Conservation (phyloP, 1,284 basidiomycete genomes). For the Leccinum fallax region DNA sequence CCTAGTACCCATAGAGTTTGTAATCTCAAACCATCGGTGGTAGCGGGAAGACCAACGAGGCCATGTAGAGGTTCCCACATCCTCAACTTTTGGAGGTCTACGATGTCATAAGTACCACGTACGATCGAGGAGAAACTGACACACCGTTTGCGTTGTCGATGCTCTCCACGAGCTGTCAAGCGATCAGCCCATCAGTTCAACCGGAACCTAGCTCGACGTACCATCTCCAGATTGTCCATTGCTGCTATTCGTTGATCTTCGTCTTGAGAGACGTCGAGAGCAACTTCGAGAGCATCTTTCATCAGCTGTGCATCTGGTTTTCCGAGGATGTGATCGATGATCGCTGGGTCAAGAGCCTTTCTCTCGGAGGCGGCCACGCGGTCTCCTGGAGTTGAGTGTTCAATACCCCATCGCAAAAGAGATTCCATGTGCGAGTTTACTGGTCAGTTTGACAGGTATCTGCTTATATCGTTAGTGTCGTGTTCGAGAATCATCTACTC, state of each 20-base stretch:
- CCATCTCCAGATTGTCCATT: conserved; percentile 96
- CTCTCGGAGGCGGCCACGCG: conserved; percentile 38
- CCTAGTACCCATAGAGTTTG: conserved; percentile 91
- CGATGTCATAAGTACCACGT: conserved; percentile 3
- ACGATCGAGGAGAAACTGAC: conserved; percentile 17
- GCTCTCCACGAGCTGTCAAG: conserved; percentile 77
- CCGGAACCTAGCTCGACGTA: conserved; percentile 36
- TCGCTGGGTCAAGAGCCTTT: conserved; percentile 69
- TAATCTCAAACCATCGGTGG: conserved; percentile 65
- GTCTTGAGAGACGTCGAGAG: conserved; percentile 60
- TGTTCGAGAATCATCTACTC: conserved; percentile 15
- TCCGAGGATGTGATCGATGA: conserved; percentile 87
- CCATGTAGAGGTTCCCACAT: conserved; percentile 86
- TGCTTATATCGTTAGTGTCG: background rate
- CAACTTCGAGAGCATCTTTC: conserved; percentile 82
- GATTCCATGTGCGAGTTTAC: conserved; percentile 55
- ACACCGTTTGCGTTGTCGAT: conserved; percentile 95
- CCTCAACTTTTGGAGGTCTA: conserved; percentile 81
- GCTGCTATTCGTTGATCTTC: conserved; percentile 77
- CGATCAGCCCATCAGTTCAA: background rate
- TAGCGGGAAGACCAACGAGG: conserved; percentile 58
- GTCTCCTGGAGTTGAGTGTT: conserved; percentile 53
- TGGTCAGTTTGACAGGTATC: background rate
- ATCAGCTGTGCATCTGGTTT: conserved; percentile 84
- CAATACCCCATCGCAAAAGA: conserved; percentile 74